Conservation (phyloP, 345 rosid genomes). For the Gossypium ekmanianum region DNA sequence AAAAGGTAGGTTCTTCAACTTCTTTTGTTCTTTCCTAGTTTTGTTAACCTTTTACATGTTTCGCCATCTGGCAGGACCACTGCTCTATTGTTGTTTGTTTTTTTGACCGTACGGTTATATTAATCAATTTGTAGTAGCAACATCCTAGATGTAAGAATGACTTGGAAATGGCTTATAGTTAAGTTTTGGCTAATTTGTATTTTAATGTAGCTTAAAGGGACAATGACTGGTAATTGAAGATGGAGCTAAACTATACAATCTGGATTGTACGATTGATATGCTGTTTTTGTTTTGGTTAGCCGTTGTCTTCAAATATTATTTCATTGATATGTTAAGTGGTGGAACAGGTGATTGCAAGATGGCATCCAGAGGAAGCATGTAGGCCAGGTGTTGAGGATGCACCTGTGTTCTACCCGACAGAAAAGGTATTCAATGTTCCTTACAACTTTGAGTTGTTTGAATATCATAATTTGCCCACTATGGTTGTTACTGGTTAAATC, state of each 20-base stretch:
- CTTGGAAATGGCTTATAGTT: not conserved
- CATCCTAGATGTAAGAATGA: not conserved
- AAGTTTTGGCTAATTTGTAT: conserved; percentile 8
- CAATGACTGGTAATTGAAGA: conserved; percentile 12
- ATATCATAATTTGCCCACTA: not conserved
- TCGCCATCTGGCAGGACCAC: not conserved
- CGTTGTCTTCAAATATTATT: conserved; percentile 15
- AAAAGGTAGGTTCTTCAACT: conserved; percentile 58
- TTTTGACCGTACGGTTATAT: not conserved
- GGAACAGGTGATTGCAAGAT: conserved; percentile 69
- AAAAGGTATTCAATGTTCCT: conserved; percentile 59
- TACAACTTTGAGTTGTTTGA: conserved; percentile 18
- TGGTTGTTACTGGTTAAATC: conserved; percentile 9
- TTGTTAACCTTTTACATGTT: not conserved
- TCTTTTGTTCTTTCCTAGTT: not conserved
- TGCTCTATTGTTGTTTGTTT: not conserved
- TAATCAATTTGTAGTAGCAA: conserved; percentile 3
- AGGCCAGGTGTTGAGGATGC: conserved; percentile 77
- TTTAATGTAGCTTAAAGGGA: not conserved
- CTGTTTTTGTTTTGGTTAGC: not conserved
- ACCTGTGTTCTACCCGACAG: conserved; percentile 89
- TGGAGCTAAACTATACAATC: not conserved
- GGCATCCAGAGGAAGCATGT: conserved; percentile 71
- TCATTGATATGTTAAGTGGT: conserved; percentile 21
- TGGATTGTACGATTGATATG: conserved; percentile 5